Percentiles rank a stretch among this genome's conserved stretches.
Evolutionary conservation across 139 green algal species (phyloP).

Genomic region (Picochlorum costavermella): DNA sequence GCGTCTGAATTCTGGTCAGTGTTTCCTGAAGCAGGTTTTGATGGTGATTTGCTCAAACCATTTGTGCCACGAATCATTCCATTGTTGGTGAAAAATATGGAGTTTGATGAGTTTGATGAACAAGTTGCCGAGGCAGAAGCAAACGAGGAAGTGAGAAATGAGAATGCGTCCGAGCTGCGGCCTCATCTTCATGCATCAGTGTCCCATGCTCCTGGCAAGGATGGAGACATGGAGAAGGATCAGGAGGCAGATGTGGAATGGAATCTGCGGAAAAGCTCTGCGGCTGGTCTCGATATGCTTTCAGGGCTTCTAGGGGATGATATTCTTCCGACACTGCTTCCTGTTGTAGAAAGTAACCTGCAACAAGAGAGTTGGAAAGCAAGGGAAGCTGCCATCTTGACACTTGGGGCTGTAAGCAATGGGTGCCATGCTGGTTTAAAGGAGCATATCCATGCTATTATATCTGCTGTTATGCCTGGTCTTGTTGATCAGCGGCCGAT

Average conservation of each 20-base stretch:
- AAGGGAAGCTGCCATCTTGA: slow-evolving; percentile 79
- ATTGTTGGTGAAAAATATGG: slow-evolving; percentile 94
- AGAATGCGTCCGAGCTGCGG: slow-evolving; percentile 60
- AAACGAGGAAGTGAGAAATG: slow-evolving; percentile 44
- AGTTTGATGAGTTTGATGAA: slow-evolving; percentile 84
- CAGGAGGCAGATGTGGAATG: slow-evolving; percentile 43
- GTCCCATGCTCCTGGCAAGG: slow-evolving; percentile 7
- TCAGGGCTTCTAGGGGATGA: slow-evolving; percentile 70
- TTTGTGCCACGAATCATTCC: slow-evolving; percentile 75
- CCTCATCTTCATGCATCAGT: slow-evolving; percentile 35
- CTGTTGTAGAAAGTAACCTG: slow-evolving; percentile 24
- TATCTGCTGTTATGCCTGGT: slow-evolving; percentile 65
- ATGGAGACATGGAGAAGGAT: slow-evolving; percentile 49
- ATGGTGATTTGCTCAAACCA: slow-evolving; percentile 55
- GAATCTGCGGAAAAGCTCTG: slow-evolving; percentile 86
- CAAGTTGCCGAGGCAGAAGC: slow-evolving; percentile 70
- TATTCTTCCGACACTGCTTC: slow-evolving; percentile 83
- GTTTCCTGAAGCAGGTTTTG: slow-evolving; percentile 62
- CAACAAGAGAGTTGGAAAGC: slow-evolving; percentile 57
- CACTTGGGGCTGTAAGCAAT: slow-evolving; percentile 81
- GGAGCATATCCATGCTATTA: slow-evolving; percentile 63
- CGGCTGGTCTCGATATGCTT: slow-evolving; percentile 82
- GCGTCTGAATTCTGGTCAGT: slow-evolving; percentile 92
- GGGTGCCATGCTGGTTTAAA: slow-evolving; percentile 74
- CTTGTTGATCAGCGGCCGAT: slow-evolving; percentile 68